Conservation (phyloP, 306 rosid species). For the Dalbergia oliveri region DNA sequence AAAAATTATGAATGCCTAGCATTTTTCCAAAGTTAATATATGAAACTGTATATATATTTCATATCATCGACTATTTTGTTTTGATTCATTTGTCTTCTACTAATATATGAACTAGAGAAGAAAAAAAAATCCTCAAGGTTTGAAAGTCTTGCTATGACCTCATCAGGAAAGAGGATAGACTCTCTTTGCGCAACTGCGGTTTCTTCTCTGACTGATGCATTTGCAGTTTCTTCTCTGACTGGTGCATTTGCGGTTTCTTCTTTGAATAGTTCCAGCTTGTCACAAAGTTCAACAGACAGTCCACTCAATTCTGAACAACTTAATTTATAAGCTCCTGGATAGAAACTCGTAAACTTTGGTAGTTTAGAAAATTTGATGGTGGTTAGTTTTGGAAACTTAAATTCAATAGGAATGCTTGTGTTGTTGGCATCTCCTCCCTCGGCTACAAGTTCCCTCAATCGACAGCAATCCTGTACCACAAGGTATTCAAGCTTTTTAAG, state of each 20-base stretch:
- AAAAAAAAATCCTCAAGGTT: neutral
- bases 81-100: neutral
- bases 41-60: neutral
- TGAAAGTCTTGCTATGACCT: neutral
- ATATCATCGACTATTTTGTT: neutral
- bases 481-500: neutral
- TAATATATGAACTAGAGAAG: neutral
- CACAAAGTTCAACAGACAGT: neutral
- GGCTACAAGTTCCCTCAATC: constrained; percentile 25
- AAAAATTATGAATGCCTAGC: too few relatives aligned
- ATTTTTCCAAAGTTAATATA: neutral
- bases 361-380: neutral
- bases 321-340: neutral
- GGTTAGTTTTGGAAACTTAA: neutral
- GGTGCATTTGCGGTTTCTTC: neutral
- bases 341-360: constrained; percentile 21
- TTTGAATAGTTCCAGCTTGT: neutral
- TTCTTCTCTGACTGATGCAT: neutral
- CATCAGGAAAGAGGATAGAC: neutral
- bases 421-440: neutral
- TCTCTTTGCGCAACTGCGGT: neutral
- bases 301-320: neutral
- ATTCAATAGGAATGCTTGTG: neutral
- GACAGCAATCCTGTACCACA: neutral
- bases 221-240: neutral